Evolutionary conservation across 495 filamentous ascomycete genomes (phyloP).

Genomic region (Talaromyces wortmannii): DNA sequence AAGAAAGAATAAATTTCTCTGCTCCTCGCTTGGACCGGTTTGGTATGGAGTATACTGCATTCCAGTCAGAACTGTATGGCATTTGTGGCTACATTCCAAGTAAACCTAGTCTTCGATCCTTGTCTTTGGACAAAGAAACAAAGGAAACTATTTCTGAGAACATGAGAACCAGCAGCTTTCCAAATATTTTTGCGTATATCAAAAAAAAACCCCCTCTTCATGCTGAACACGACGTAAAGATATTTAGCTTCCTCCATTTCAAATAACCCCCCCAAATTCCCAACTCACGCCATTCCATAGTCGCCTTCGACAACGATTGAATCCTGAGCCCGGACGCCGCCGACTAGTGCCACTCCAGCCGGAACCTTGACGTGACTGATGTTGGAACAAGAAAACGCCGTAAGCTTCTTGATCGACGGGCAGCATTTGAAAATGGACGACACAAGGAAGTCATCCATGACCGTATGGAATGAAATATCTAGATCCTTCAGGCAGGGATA

Average conservation of each 20-base stretch:
- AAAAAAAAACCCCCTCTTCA: no score
- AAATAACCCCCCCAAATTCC: not conserved
- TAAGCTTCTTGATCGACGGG: slow-evolving; percentile 62
- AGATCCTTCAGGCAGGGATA: slow-evolving; percentile 64
- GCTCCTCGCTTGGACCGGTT: no score
- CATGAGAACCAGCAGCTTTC: no score
- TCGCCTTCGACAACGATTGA: slow-evolving; percentile 48
- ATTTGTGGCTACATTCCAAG: no score
- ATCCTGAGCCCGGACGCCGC: slow-evolving; percentile 62
- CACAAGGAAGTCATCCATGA: slow-evolving; percentile 67
- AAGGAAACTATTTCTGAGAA: no score
- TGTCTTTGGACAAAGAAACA: no score
- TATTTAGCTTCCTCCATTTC: not conserved
- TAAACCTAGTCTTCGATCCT: no score
- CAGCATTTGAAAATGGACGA: slow-evolving; percentile 69
- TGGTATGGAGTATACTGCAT: no score
- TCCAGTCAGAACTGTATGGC: no score
- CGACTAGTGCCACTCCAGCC: slow-evolving; percentile 67
- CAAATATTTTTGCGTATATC: no score
- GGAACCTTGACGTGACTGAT: slow-evolving; percentile 64
- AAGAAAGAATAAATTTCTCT: no score
- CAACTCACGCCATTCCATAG: not conserved
- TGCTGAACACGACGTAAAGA: not conserved
- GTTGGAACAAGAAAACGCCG: slow-evolving; percentile 81
- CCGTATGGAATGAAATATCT: slow-evolving; percentile 71